Percentiles rank a stretch among this genome's conserved stretches.
Conservation (phyloP, 225 moss, liverwort and hornwort genomes). For the Asterella californica region DNA sequence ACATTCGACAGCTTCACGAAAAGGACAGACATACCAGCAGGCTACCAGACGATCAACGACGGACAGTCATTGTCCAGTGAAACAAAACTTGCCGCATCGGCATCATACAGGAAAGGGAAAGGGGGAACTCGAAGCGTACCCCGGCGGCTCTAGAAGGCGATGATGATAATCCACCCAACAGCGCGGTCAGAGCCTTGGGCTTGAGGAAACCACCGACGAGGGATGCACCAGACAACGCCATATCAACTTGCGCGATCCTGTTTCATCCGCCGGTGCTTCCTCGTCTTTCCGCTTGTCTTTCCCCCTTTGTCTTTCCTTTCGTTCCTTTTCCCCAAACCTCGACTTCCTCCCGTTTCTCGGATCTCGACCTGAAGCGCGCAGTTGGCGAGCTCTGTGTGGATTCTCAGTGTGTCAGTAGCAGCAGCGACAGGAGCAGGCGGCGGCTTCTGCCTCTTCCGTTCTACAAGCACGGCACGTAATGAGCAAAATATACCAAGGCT, state of each 20-base stretch:
- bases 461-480: too few species aligned
- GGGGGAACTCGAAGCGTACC: not conserved
- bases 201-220: not conserved
- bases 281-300: not conserved
- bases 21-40: not conserved
- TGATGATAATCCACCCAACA: not conserved
- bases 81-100: not conserved
- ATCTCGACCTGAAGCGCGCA: not conserved
- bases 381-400: not conserved
- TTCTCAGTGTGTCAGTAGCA: not conserved
- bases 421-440: not conserved
- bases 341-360: too few species aligned
- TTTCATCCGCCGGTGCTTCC: not conserved
- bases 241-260: not conserved
- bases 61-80: not conserved
- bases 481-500: too few species aligned
- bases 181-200: not conserved
- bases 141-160: not conserved
- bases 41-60: not conserved
- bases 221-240: conserved; percentile 10
- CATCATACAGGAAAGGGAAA: not conserved
- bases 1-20: not conserved
- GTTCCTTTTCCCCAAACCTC: too few species aligned
- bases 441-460: not conserved
- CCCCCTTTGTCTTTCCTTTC: too few species aligned